Evolutionary conservation across 192 early-diverging fungal genomes (phyloP), one percentile per base, ranked within the genome.

Genomic region (Dispira simplex): DNA sequence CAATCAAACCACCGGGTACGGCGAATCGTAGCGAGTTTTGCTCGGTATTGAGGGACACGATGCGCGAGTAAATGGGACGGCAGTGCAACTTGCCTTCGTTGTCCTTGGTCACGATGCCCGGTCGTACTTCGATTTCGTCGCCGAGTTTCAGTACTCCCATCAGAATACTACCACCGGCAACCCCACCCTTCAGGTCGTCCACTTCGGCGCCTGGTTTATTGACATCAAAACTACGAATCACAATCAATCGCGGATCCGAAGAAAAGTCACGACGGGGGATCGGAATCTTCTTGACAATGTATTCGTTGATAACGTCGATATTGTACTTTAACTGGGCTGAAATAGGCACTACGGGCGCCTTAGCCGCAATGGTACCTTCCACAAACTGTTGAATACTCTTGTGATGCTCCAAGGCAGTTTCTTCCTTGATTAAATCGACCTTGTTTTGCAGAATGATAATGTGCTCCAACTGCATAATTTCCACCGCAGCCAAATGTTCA

Each of bases 401-500:
- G 72, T 97, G 80, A 63, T 99, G 92, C 66, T 90, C 85, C 64
- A 85, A 73, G 32, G 93, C 93, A 51, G 90, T 90, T 54, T 81
- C 77, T 66, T 99, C 91, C 78, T 91, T 93, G 77, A 97, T 88
- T 70, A 97, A 73, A 75, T 99, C 96, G 23, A 99, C 86, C 76
- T 99, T 99, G 84, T 99, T 99, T 73, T 99, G 96, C 53, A 98
- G 76, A 70, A 99, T 95, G 45, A 99, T 87, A 62, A 99, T 90
- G 71, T 98, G 84, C 66, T 96, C 74, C 51, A 97, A 81, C 81
- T 93, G 91, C 96, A 99, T 99, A 64, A 96, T 97, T 73, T 97
- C 93, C 67, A 99, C 94, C 52, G 96, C 96, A 44, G 96, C 96
- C 73, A 99, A 79, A 75, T 99, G 96, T 78, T 99, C 96, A 23